Base-by-base conservation (phyloP, 1,284 basidiomycete species). In the Blastosporella zonata region DNA sequence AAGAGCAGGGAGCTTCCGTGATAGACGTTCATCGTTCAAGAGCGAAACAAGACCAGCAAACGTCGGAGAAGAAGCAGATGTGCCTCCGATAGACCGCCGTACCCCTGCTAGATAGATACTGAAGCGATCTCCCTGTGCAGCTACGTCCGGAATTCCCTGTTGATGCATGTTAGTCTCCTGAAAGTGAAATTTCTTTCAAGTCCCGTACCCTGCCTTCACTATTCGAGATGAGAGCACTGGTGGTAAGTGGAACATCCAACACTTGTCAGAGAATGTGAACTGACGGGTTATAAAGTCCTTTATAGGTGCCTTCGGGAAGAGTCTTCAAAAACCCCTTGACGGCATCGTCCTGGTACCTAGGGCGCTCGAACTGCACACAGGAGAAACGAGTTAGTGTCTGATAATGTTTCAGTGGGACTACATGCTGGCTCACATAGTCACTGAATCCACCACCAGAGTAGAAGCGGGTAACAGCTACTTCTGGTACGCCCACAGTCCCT, bases 391-490 rank as follows among this genome's bases (percentile, higher is more conserved):
- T 6, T 12, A 13, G 5, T 3, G 8, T 9, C 13, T 9, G 22
- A 43, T 20, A 23, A 45, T 12, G 41, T 31, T 36, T 7, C 27
- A 9, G 17, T 4, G 17, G 39, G 29, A 46, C 27, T 20, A 35
- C 21, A 3, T n/a, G n/a, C n/a, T n/a, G 43, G 62, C 69, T 56
- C 49, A 80, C 77, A 47, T 76, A 73, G 59, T 84, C 71, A 58
- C 77, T 80, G 68, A 87, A 87, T 25, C 84, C 84, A 25, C 82
- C 84, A 13, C 84, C 84, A 39, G 77, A 80, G 62, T 79, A 77
- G 56, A 50, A 61, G 18, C 51, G 51, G 7, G 54, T 54, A 1
- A 73, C 70, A 1, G 76, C 78, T 10, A 65, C 67, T 61, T 84
- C 81, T 1, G 78, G 78, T 22, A 82, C 65, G 28, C 70, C 56